These are phyloP conservation scores for Osmanthus fragrans DNA, from an alignment of 257 asterid species.

Conservation along the genomic window DNA sequence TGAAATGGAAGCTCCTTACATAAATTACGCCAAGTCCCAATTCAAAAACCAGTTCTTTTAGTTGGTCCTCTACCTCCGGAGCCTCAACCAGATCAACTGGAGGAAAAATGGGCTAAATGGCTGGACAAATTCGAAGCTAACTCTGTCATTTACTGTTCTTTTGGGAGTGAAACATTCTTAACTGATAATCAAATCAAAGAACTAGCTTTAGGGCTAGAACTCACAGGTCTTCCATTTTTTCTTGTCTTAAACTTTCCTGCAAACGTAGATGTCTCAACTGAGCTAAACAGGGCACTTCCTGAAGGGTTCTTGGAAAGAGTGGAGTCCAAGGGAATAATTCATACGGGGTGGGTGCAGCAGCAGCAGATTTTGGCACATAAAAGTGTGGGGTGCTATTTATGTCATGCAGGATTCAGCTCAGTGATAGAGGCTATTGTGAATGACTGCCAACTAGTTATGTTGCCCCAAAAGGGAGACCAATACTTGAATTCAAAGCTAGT, in stretches of 20 bases:
- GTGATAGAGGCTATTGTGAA: slow-evolving; percentile 48
- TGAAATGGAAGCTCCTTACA: slow-evolving; percentile 51
- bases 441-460: slow-evolving; percentile 50
- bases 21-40: slow-evolving; percentile 43
- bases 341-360: slow-evolving; percentile 58
- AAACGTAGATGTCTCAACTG: slow-evolving; percentile 14
- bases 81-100: slow-evolving; percentile 31
- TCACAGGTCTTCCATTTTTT: slow-evolving; percentile 46
- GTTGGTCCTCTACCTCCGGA: slow-evolving; percentile 50
- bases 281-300: slow-evolving; percentile 41
- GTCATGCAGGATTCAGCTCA: slow-evolving; percentile 59
- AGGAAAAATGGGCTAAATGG: slow-evolving; percentile 43
- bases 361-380: slow-evolving; percentile 46
- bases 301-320: slow-evolving; percentile 42
- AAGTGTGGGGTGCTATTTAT: slow-evolving; percentile 47
- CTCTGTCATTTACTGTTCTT: slow-evolving; percentile 47
- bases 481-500: slow-evolving; percentile 43
- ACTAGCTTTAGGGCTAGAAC: slow-evolving; percentile 46
- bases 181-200: slow-evolving; percentile 39
- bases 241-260: slow-evolving; percentile 42
- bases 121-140: slow-evolving; percentile 30
- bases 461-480: slow-evolving; percentile 50
- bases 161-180: slow-evolving; percentile 63
- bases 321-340: slow-evolving; percentile 32
- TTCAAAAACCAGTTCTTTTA: slow-evolving; percentile 43